phyloP scores from a whole-genome alignment of 108 stramenopile genomes.

The Cyclostephanos tholiformis region DNA sequence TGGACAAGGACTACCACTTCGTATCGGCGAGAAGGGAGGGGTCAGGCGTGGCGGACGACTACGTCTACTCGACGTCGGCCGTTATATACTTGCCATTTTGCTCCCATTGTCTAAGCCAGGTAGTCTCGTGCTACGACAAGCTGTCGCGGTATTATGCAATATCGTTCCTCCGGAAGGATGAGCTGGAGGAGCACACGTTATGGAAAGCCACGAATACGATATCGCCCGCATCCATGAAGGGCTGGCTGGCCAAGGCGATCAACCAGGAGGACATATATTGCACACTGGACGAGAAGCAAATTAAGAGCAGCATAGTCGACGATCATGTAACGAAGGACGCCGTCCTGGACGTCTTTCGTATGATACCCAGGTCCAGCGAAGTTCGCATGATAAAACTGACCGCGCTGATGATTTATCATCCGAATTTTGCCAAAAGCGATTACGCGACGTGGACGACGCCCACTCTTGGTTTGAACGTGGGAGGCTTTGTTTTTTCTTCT shows the following conservation, averaged over 20 bases:
- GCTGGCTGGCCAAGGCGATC: slow-evolving; percentile 62
- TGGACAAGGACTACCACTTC: slow-evolving; percentile 31
- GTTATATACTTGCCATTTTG: slow-evolving; percentile 82
- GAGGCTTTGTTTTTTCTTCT: slow-evolving; percentile 33
- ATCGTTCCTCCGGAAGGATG: slow-evolving; percentile 64
- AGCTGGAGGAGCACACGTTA: slow-evolving; percentile 63
- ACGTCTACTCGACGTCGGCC: slow-evolving; percentile 34
- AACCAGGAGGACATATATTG: slow-evolving; percentile 84
- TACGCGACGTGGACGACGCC: slow-evolving; percentile 2
- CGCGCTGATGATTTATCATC: slow-evolving; percentile 39
- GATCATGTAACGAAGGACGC: slow-evolving; percentile 56
- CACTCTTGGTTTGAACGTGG: slow-evolving; percentile 37
- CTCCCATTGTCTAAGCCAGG: slow-evolving; percentile 67
- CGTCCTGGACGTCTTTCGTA: slow-evolving; percentile 51
- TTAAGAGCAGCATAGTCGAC: slow-evolving; percentile 58
- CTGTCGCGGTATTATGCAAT: slow-evolving; percentile 66
- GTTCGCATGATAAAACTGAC: slow-evolving; percentile 64
- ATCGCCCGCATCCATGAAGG: slow-evolving; percentile 63
- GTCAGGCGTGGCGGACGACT: slow-evolving; percentile 10
- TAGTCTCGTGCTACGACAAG: slow-evolving; percentile 50
- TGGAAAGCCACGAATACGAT: slow-evolving; percentile 82
- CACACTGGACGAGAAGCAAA: slow-evolving; percentile 61
- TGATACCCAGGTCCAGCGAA: slow-evolving; percentile 58
- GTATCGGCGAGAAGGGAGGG: slow-evolving; percentile 17
- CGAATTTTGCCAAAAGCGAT: slow-evolving; percentile 19